A percentile compares a stretch with the other conserved stretches of the same genome.
These are phyloP conservation scores for Metarhizium sp. DNA, from an alignment of 2,329 filamentous ascomycete species.

Conservation along the genomic window DNA sequence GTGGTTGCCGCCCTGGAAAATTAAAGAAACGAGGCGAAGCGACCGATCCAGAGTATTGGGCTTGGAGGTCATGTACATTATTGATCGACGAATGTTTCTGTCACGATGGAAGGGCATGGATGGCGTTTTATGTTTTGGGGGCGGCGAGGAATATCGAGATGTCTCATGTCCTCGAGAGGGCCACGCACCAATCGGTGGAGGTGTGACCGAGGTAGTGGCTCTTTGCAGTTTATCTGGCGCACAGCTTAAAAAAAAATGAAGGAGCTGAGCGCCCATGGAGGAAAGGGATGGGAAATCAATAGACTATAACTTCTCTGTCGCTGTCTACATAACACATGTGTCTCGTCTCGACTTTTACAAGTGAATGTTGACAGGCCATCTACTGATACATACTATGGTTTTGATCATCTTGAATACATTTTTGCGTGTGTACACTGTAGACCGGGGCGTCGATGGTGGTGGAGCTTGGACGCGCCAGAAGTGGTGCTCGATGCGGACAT, in stretches of 20 bases:
- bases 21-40: neutral
- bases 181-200: neutral
- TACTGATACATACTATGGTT: too few species aligned
- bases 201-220: neutral
- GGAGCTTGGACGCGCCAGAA: too few species aligned
- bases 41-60: neutral
- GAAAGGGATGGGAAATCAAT: neutral
- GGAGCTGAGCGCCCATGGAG: neutral
- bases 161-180: neutral
- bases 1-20: neutral
- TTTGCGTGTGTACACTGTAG: too few species aligned
- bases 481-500: too few species aligned
- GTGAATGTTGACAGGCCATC: too few species aligned
- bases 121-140: conserved; percentile 5
- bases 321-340: neutral
- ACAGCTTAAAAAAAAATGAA: neutral
- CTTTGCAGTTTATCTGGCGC: neutral
- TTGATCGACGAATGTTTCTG: conserved; percentile 9
- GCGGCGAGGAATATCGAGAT: neutral
- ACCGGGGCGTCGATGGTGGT: too few species aligned
- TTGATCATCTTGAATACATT: too few species aligned
- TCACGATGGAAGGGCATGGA: conserved; percentile 12
- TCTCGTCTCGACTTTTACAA: neutral
- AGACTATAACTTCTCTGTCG: neutral
- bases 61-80: conserved; percentile 10